Conservation (phyloP, 164 flowering plant species). For the Houttuynia cordata region DNA sequence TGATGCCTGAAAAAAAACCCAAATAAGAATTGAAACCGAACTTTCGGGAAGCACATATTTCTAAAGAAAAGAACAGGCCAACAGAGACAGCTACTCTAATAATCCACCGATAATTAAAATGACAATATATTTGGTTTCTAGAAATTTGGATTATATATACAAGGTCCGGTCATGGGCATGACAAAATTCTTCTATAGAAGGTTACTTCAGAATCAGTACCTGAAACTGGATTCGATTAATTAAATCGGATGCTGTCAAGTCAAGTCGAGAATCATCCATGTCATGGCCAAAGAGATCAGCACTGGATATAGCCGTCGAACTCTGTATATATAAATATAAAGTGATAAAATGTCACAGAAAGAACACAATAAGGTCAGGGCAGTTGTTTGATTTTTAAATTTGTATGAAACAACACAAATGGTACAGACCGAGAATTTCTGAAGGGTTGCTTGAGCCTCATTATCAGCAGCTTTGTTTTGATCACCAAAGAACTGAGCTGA, state of each 20-base stretch:
- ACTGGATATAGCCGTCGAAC: conserved; percentile 83
- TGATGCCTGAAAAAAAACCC: conserved; percentile 61
- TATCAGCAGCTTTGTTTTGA: conserved; percentile 37
- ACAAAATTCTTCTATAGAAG: too few relatives aligned
- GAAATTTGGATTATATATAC: too few relatives aligned
- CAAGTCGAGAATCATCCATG: conserved; percentile 29
- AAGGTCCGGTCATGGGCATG: too few relatives aligned
- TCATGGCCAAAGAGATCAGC: conserved; percentile 80
- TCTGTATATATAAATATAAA: conserved; percentile 19
- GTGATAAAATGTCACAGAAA: not conserved
- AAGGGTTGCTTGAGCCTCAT: conserved; percentile 55
- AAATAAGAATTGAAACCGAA: not conserved
- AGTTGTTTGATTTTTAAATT: too few relatives aligned
- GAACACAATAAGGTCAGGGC: not conserved
- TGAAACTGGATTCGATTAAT: conserved; percentile 21
- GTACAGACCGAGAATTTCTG: conserved; percentile 77
- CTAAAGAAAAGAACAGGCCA: too few relatives aligned
- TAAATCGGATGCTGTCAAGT: conserved; percentile 63
- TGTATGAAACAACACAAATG: too few relatives aligned
- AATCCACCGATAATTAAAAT: too few relatives aligned
- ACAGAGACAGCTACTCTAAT: too few relatives aligned
- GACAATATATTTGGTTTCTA: too few relatives aligned
- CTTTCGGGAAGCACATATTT: too few relatives aligned
- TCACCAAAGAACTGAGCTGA: conserved; percentile 89
- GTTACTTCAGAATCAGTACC: conserved; percentile 2